Base-by-base conservation (phyloP, 441 rosid species). In the Theobroma grandiflorum region DNA sequence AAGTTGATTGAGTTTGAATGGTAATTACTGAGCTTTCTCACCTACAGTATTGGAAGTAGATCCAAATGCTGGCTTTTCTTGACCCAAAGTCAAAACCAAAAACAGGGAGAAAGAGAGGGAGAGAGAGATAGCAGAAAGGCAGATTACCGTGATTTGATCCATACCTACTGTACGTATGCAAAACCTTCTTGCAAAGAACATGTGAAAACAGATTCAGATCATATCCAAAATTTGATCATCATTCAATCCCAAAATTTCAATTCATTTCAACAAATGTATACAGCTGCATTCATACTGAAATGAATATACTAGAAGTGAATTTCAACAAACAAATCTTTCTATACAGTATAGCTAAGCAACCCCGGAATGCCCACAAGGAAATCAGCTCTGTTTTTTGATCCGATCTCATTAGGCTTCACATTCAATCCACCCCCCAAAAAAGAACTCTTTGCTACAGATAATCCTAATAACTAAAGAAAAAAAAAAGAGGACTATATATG, bases 281-380 rank as follows among this genome's bases (percentile, higher is more conserved):
- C 42, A 47, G 20, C 61, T n/a, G 31, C 26, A 64, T 76, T 10
- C 26, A 64, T 58, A 38, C 59, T 40, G 72, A 73, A 80, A 83
- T 71, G 78, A 82, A 22, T 71, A 22, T 71, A 73, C 73, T 22
- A 33, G 33, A 37, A 20, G 37, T 38, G 65, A 65, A 33, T 76
- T 26, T 63, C 55, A 84, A 78, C 42, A 58, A 74, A 78, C 38
- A 69, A 79, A 73, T 75, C 71, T 43, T 75, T 75, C 79, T 85
- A 79, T 85, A 85, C 87, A 84, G 83, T 66, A 78, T 75, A 49
- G 49, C 9, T 78, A 70, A 57, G 71, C 31, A 18, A 38, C 68
- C 22, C 65, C 52, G 8, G 64, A 77, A 69, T 8, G n/a, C 55
- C 31, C 31, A 45, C 2, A 22, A 49, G 75, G 62, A 71, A 47